phyloP scores from a whole-genome alignment of 164 flowering plant genomes.

The Liquidambar formosana region DNA sequence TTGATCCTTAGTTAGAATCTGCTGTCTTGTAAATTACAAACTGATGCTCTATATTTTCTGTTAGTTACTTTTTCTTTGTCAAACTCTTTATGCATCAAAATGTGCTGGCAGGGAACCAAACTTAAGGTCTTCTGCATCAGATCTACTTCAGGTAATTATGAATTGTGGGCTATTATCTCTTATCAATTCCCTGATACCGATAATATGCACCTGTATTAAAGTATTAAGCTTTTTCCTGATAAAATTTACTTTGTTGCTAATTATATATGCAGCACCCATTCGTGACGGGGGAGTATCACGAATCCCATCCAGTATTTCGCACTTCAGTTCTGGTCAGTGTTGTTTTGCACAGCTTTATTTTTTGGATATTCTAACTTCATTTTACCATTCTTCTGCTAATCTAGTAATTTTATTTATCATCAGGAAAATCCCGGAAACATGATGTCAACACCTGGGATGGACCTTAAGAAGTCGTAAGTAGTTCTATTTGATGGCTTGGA shows the following conservation, averaged over 20 bases:
- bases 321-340: conserved; percentile 44
- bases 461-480: conserved; percentile 51
- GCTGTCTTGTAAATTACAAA: not conserved
- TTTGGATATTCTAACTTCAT: not conserved
- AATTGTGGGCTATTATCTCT: not conserved
- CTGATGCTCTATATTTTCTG: not conserved
- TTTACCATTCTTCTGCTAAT: conserved; percentile 15
- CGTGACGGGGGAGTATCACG: conserved; percentile 45
- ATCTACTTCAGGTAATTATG: conserved; percentile 60
- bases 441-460: conserved; percentile 30
- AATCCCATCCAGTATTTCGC: conserved; percentile 29
- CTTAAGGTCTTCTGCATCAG: conserved; percentile 62
- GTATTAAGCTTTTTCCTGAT: not conserved
- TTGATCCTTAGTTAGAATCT: not conserved
- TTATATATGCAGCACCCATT: conserved; percentile 68
- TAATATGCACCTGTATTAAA: not conserved
- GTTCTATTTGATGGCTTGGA: conserved; percentile 1
- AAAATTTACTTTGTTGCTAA: not conserved
- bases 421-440: conserved; percentile 52
- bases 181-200: no score
- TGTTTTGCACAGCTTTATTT: not conserved
- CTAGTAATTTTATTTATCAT: not conserved
- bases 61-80: not conserved
- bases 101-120: conserved; percentile 61
- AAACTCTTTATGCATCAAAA: not conserved